Percentiles rank a stretch among this genome's conserved stretches.
phyloP scores from a whole-genome alignment of 768 basidiomycete genomes.

The Lactarius psammicola region DNA sequence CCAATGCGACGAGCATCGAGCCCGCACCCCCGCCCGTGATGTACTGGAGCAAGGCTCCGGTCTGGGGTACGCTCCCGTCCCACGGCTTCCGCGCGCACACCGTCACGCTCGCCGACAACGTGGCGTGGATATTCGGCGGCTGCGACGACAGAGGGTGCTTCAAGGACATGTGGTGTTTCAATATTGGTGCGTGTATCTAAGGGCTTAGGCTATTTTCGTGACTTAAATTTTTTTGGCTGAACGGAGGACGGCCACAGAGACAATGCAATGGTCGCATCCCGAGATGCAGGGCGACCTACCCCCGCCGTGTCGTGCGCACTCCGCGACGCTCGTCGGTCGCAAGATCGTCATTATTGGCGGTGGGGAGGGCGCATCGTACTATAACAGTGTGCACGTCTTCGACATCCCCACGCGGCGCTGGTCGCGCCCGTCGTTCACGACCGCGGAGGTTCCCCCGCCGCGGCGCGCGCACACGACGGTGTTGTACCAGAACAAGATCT shows the following conservation, averaged over 20 bases:
- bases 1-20: slow-evolving; percentile 57
- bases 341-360: slow-evolving; percentile 85
- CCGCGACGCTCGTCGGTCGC: slow-evolving; percentile 77
- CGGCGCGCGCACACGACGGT: slow-evolving; percentile 90
- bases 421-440: slow-evolving; percentile 45
- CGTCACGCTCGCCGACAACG: slow-evolving; percentile 76
- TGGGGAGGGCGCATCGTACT: slow-evolving; percentile 79
- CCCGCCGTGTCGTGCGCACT: slow-evolving; percentile 84
- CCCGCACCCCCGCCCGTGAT: slow-evolving; percentile 69
- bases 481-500: slow-evolving; percentile 65
- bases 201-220: not conserved
- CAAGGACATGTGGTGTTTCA: slow-evolving; percentile 80
- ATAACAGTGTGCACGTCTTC: slow-evolving; percentile 77
- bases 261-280: slow-evolving; percentile 85
- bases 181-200: slow-evolving; percentile 56
- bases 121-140: slow-evolving; percentile 87
- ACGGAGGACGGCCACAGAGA: slow-evolving; percentile 49
- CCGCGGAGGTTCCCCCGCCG: slow-evolving; percentile 39
- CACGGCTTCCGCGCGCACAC: slow-evolving; percentile 78
- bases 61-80: slow-evolving; percentile 66
- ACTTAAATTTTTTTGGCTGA: not conserved
- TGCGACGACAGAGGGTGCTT: slow-evolving; percentile 77
- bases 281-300: slow-evolving; percentile 75
- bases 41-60: slow-evolving; percentile 85
- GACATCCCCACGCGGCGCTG: slow-evolving; percentile 74